Evolutionary conservation across 2,329 filamentous ascomycete species (phyloP).

Genomic region (Neopestalotiopsis sp.): DNA sequence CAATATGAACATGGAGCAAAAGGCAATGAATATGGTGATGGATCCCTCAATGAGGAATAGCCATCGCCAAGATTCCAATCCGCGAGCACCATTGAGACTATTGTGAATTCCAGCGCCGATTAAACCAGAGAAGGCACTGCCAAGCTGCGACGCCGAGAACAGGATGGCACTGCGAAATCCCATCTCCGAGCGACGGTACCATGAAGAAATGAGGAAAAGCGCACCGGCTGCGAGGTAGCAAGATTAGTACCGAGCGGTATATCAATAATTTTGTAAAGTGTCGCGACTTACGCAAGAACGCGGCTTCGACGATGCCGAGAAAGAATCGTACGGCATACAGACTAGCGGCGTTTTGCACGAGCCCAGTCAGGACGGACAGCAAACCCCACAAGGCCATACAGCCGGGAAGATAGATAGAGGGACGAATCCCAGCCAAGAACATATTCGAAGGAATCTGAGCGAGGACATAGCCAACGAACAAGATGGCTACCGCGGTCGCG

Average conservation of each 20-base stretch:
- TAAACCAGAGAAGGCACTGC: conserved; percentile 59
- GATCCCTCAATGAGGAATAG: conserved; percentile 64
- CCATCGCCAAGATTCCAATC: conserved; percentile 51
- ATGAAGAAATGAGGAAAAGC: not conserved
- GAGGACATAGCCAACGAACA: conserved; percentile 27
- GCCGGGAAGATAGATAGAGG: not conserved
- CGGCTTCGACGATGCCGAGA: conserved; percentile 22
- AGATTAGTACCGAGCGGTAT: no score
- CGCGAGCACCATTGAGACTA: conserved; percentile 60
- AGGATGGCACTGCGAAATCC: conserved; percentile 40
- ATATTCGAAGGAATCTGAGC: conserved; percentile 27
- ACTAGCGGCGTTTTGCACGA: conserved; percentile 43
- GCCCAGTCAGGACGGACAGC: conserved; percentile 46
- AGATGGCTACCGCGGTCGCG: conserved; percentile 38
- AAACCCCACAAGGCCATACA: conserved; percentile 39
- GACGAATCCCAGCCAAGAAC: conserved; percentile 46
- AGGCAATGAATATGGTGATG: conserved; percentile 63
- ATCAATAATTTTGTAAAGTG: no score
- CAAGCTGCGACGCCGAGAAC: conserved; percentile 42
- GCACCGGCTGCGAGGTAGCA: not conserved
- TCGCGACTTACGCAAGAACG: conserved; percentile 5
- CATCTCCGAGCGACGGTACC: conserved; percentile 19
- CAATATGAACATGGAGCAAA: conserved; percentile 64
- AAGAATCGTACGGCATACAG: conserved; percentile 41
- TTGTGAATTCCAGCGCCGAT: conserved; percentile 62